These are phyloP conservation scores for Tuber melanosporum DNA, from an alignment of 495 filamentous ascomycete genomes.

Conservation along the genomic window DNA sequence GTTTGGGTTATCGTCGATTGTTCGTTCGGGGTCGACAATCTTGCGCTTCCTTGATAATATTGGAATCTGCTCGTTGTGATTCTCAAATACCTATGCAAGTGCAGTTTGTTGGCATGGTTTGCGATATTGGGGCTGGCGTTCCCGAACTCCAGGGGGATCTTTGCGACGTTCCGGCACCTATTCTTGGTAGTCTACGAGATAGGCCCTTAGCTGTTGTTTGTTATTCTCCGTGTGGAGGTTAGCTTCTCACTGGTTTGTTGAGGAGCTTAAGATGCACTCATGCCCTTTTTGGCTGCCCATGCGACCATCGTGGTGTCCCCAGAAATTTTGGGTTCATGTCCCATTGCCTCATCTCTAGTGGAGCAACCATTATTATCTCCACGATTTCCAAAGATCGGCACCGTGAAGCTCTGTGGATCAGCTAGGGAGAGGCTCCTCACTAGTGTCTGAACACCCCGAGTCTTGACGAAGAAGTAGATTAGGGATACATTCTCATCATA, in stretches of 20 bases:
- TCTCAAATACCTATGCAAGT: neutral
- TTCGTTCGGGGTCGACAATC: neutral
- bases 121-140: neutral
- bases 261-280: no score
- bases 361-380: neutral
- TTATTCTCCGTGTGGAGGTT: neutral
- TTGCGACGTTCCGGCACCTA: neutral
- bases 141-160: neutral
- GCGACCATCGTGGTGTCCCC: neutral
- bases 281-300: neutral
- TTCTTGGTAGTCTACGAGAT: neutral
- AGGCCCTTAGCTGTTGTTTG: neutral
- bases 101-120: neutral
- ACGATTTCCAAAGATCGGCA: neutral
- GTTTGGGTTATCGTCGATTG: neutral
- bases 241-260: neutral
- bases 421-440: neutral
- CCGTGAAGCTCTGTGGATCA: neutral
- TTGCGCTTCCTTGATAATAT: neutral
- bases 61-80: neutral
- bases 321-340: neutral
- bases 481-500: neutral
- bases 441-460: no score
- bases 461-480: neutral
- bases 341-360: neutral